Conservation (phyloP, 2,329 filamentous ascomycete genomes). For the Seiridium unicorne region DNA sequence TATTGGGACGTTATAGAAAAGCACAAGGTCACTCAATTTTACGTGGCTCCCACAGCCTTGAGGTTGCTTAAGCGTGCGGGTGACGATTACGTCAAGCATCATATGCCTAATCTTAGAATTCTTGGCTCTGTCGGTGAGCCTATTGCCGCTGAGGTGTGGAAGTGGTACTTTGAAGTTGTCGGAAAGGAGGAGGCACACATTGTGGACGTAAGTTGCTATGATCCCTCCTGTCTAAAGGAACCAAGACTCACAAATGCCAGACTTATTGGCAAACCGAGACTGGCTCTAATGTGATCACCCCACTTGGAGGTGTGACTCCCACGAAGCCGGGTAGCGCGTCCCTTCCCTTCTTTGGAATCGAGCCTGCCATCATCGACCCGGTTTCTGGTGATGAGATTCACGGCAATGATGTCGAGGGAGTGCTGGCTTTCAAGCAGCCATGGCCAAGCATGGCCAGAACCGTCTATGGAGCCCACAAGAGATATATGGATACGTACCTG, state of each 20-base stretch:
- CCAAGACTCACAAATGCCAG: constrained; percentile 42
- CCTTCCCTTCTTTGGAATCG: constrained; percentile 96
- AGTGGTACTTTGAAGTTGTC: constrained; percentile 97
- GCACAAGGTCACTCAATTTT: constrained; percentile 95
- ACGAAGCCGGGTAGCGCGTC: constrained; percentile 97
- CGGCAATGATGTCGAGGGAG: constrained; percentile 96
- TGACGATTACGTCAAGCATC: constrained; percentile 83
- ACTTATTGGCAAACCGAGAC: constrained; percentile 99
- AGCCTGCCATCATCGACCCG: constrained; percentile 95
- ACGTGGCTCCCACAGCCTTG: constrained; percentile 93
- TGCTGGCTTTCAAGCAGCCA: constrained; percentile 93
- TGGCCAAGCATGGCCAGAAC: constrained; percentile 99
- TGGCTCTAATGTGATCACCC: constrained; percentile 92
- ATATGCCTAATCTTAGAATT: constrained; percentile 87
- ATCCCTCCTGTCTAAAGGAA: background rate
- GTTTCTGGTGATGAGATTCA: constrained; percentile 90
- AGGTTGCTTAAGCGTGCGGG: constrained; percentile 93
- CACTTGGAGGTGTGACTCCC: constrained; percentile 86
- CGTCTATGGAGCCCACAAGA: constrained; percentile 95
- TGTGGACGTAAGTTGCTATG: constrained; percentile 72
- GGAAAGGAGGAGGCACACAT: constrained; percentile 92
- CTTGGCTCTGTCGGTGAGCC: constrained; percentile 95
- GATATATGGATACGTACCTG: constrained; percentile 98
- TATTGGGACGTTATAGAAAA: constrained; percentile 99
- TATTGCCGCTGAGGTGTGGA: constrained; percentile 97